These are phyloP conservation scores for Perilla frutescens DNA, from an alignment of 257 asterid species.

Conservation along the genomic window DNA sequence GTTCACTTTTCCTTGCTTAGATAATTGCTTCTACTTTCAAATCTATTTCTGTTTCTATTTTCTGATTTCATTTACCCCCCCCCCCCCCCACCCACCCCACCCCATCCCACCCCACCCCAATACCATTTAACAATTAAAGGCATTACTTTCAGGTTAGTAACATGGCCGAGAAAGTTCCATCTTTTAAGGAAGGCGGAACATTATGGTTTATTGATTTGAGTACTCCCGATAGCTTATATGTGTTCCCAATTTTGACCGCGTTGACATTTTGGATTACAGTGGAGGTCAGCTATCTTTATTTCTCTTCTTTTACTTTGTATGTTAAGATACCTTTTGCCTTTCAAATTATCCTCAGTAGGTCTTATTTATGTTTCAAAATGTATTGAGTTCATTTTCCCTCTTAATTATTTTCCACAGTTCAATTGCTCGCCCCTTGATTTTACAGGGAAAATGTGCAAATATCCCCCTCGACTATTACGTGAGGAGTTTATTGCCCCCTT, in stretches of 20 bases:
- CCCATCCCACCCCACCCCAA: no score
- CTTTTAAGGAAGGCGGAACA: constrained; percentile 89
- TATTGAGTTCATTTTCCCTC: no score
- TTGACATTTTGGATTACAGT: constrained; percentile 92
- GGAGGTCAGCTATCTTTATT: constrained; percentile 63
- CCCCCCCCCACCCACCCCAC: no score
- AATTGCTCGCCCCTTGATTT: constrained; percentile 15
- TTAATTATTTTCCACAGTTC: no score
- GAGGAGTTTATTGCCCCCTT: no score
- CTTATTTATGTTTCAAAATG: neutral
- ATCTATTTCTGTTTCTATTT: neutral
- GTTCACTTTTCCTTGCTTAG: constrained; percentile 38
- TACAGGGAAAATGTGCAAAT: no score
- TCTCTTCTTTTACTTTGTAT: constrained; percentile 8
- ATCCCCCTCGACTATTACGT: no score
- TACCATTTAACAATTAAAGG: constrained; percentile 3
- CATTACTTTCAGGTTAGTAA: constrained; percentile 60
- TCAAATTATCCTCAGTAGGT: neutral
- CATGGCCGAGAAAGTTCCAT: constrained; percentile 89
- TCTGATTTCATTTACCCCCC: neutral
- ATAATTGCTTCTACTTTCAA: constrained; percentile 22
- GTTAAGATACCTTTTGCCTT: neutral
- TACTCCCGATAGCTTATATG: constrained; percentile 78
- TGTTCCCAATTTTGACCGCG: constrained; percentile 85
- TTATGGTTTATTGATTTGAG: constrained; percentile 92